Evolutionary conservation across 768 basidiomycete species (phyloP).

Genomic region (Termitomyces sp.): DNA sequence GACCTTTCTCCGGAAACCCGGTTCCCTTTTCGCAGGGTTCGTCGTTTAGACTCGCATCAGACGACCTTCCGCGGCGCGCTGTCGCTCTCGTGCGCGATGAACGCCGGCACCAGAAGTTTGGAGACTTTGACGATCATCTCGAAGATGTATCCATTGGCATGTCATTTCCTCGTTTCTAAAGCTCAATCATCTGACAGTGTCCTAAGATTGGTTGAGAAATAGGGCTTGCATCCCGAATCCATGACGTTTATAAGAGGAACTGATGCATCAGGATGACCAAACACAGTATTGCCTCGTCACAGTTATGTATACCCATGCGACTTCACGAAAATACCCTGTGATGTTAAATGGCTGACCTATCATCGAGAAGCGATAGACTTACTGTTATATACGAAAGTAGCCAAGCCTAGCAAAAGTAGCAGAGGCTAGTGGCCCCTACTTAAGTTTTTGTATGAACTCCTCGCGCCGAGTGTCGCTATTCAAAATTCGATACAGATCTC

Average conservation of each 20-base stretch:
- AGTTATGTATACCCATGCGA: neutral
- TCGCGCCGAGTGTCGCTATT: too few relatives aligned
- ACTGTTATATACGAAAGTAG: too few relatives aligned
- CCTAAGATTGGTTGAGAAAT: constrained; percentile 42
- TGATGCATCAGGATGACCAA: neutral
- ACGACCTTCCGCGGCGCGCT: constrained; percentile 42
- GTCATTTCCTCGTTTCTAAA: constrained; percentile 7
- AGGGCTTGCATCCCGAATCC: constrained; percentile 26
- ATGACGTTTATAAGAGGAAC: neutral
- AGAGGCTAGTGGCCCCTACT: neutral
- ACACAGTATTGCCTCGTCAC: neutral
- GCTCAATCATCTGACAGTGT: constrained; percentile 5
- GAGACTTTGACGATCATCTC: constrained; percentile 81
- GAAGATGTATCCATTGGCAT: constrained; percentile 62
- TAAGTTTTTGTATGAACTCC: neutral
- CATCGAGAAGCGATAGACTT: neutral
- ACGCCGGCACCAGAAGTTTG: constrained; percentile 53
- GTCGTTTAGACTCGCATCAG: constrained; percentile 39
- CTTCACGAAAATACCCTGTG: neutral
- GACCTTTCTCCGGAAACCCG: constrained; percentile 32
- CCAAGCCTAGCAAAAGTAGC: neutral
- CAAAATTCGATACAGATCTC: too few relatives aligned
- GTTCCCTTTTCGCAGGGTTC: constrained; percentile 43
- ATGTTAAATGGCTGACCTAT: neutral
- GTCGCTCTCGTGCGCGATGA: constrained; percentile 44